phyloP scores from a whole-genome alignment of 768 basidiomycete genomes.

The Saitozyma podzolica region DNA sequence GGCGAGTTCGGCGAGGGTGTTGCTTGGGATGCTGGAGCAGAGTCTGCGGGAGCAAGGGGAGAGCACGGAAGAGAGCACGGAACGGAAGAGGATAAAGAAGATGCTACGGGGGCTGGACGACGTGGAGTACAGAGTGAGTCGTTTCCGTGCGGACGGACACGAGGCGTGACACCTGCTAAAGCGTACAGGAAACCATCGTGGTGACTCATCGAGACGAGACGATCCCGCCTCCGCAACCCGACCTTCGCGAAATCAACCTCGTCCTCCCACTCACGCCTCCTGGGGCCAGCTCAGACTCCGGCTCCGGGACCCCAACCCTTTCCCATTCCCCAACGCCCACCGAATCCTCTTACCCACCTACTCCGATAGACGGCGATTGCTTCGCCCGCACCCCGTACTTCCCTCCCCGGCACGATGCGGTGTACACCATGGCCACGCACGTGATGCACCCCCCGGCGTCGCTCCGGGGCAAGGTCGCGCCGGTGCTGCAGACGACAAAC shows the following conservation, averaged over 20 bases:
- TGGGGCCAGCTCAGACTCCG: constrained; percentile 18
- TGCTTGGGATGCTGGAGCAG: constrained; percentile 55
- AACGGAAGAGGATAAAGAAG: constrained; percentile 14
- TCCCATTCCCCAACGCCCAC: constrained; percentile 1
- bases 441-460: constrained; percentile 53
- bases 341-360: constrained; percentile 6
- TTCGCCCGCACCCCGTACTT: constrained; percentile 24
- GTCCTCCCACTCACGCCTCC: constrained; percentile 46
- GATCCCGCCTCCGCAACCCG: constrained; percentile 60
- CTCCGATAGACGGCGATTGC: background rate
- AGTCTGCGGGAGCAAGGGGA: constrained; percentile 11
- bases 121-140: constrained; percentile 53
- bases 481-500: constrained; percentile 72
- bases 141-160: background rate
- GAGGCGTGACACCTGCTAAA: constrained; percentile 8
- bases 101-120: constrained; percentile 54
- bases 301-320: background rate
- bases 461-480: constrained; percentile 47
- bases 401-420: constrained; percentile 2
- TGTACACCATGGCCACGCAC: constrained; percentile 74
- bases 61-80: constrained; percentile 12
- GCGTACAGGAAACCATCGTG: constrained; percentile 57
- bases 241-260: constrained; percentile 70
- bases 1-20: constrained; percentile 63
- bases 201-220: constrained; percentile 69